Conservation (phyloP, 805 yeast species). For the Brettanomyces naardenensis region DNA sequence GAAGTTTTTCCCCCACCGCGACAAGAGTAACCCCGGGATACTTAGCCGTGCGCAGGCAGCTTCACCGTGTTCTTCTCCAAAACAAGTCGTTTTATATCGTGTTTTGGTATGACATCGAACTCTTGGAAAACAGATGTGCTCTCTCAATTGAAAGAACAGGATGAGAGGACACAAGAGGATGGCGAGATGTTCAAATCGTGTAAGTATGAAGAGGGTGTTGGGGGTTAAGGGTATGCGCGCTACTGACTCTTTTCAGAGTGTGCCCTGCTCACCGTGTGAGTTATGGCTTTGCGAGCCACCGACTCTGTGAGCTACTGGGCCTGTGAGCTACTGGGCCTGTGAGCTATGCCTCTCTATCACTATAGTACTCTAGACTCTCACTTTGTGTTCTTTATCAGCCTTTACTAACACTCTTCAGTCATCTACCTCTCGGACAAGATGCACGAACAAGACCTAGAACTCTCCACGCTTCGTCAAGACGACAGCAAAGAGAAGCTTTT, state of each 20-base stretch:
- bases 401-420: conserved; percentile 10
- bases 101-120: not conserved
- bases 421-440: conserved; percentile 6
- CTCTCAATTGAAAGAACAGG: conserved; percentile 13
- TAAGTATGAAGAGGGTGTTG: conserved; percentile 8
- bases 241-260: too few relatives aligned
- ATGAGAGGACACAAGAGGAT: conserved; percentile 7
- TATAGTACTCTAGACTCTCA: too few relatives aligned
- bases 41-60: too few relatives aligned
- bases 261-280: too few relatives aligned
- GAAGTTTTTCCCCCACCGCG: too few relatives aligned
- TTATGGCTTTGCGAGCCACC: too few relatives aligned
- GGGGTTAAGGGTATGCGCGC: not conserved
- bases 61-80: too few relatives aligned
- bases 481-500: conserved; percentile 11
- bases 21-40: too few relatives aligned
- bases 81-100: not conserved
- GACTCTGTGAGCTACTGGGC: too few relatives aligned
- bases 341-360: too few relatives aligned
- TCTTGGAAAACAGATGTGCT: conserved; percentile 17
- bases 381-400: too few relatives aligned
- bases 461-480: conserved; percentile 7
- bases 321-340: too few relatives aligned
- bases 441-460: not conserved
- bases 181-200: conserved; percentile 14